phyloP scores from a whole-genome alignment of 208 protist species.

The Novymonas esmeraldas region DNA sequence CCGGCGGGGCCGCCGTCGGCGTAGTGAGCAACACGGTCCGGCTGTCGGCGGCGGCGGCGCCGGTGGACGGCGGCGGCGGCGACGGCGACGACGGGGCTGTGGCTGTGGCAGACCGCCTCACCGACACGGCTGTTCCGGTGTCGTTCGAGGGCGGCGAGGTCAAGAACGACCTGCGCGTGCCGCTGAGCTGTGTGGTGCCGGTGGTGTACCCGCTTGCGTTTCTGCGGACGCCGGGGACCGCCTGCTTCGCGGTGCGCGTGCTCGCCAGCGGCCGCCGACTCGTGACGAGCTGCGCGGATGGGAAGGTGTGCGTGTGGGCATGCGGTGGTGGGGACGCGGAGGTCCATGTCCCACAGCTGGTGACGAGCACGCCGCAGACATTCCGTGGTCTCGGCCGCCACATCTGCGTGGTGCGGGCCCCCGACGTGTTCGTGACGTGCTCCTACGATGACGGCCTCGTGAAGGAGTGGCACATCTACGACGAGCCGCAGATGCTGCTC shows the following conservation, averaged over 20 bases:
- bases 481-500: slow-evolving; percentile 65
- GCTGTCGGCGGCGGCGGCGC: not conserved
- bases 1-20: slow-evolving; percentile 52
- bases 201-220: slow-evolving; percentile 61
- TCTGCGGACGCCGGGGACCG: slow-evolving; percentile 37
- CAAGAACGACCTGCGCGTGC: slow-evolving; percentile 61
- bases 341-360: slow-evolving; percentile 43
- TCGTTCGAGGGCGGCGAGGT: slow-evolving; percentile 62
- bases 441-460: slow-evolving; percentile 75
- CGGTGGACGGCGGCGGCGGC: not conserved
- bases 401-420: slow-evolving; percentile 55
- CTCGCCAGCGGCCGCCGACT: slow-evolving; percentile 44
- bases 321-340: slow-evolving; percentile 17
- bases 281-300: slow-evolving; percentile 65
- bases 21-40: slow-evolving; percentile 62
- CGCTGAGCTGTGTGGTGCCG: slow-evolving; percentile 67
- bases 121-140: slow-evolving; percentile 39
- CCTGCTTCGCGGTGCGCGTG: slow-evolving; percentile 62
- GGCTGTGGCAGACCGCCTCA: slow-evolving; percentile 32
- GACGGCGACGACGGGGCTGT: too few relatives aligned
- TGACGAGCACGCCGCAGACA: slow-evolving; percentile 20
- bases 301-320: slow-evolving; percentile 51
- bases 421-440: slow-evolving; percentile 74
- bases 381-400: slow-evolving; percentile 52
- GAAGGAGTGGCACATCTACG: slow-evolving; percentile 88